Evolutionary conservation across 495 filamentous ascomycete genomes (phyloP).

Genomic region (Aspergillus ostianus): DNA sequence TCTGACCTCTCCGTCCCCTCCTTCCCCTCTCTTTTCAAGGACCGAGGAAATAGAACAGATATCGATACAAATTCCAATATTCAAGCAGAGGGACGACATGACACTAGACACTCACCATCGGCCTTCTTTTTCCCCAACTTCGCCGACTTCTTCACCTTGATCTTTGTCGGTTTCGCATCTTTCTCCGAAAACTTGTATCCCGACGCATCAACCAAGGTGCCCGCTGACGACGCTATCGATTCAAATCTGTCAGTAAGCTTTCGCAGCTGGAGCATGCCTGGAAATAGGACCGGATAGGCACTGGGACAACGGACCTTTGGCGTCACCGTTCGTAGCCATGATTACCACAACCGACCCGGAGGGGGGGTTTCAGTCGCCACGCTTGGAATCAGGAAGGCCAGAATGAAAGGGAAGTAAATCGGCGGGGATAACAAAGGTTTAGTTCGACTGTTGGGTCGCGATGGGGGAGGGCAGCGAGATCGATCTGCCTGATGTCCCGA

Average conservation of each 20-base stretch:
- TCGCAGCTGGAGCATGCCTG: not conserved
- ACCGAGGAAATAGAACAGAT: conserved; percentile 7
- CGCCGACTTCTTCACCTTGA: conserved; percentile 68
- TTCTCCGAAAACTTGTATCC: conserved; percentile 57
- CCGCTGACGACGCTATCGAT: conserved; percentile 23
- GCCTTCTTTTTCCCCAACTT: conserved; percentile 51
- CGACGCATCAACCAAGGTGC: conserved; percentile 48
- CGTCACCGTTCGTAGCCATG: conserved; percentile 43
- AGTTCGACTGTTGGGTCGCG: not conserved
- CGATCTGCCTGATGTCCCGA: conserved; percentile 1
- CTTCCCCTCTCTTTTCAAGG: not conserved
- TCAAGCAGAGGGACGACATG: not conserved
- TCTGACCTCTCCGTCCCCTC: not conserved
- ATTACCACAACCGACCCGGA: conserved; percentile 14
- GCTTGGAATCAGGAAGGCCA: not conserved
- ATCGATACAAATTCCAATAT: conserved; percentile 4
- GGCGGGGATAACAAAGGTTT: not conserved
- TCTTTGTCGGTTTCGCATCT: conserved; percentile 59
- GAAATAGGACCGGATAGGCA: not conserved
- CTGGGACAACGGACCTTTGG: conserved; percentile 31
- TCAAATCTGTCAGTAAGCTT: not conserved
- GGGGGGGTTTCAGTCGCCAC: not conserved
- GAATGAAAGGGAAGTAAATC: not conserved
- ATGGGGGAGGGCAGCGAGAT: not conserved
- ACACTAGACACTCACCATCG: conserved; percentile 47